Evolutionary conservation across 768 basidiomycete species (phyloP), one percentile per base, ranked within the genome.

Genomic region (Auriscalpium orientale): DNA sequence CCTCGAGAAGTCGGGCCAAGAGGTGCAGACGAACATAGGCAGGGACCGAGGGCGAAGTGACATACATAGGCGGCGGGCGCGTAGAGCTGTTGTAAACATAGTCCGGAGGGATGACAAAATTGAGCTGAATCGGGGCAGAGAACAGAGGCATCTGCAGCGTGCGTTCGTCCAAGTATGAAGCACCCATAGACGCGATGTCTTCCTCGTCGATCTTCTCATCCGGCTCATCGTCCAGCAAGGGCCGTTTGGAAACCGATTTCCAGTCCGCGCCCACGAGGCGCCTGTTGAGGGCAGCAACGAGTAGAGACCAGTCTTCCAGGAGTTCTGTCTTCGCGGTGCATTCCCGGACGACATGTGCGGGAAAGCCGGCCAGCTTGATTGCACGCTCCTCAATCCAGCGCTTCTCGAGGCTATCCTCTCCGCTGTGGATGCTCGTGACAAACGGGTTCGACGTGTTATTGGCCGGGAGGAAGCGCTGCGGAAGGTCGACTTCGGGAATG

Each of bases 401-500:
- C 54, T 71, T 79, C 66, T 84, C 84, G 46, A 94, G 68, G 59
- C 83, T 77, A 47, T 82, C 80, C 4, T 71, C 69, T 0, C 87
- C 85, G 18, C 82, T 74, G 67, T 89, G 83, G 3, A 76, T 74
- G 4, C 84, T 79, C 13, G 81, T 81, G 57, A 91, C 70, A 66
- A 91, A 89, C 1, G 88, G 73, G 61, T 82, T 78, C 0, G 86
- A 88, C 3, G 86, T 81, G 62, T 84, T 85, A n/a, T 69, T 68
- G 10, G 74, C 66, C 4, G 86, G 81, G 15, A 89, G 69, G 67
- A 91, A 91, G 28, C 80, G 79, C 50, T 75, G 66, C 0, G 95
- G 95, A 5, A 97, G 78, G 62, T 95, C 93, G 56, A 89, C 86
- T 72, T 98, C 94, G 0, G 93, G 88, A 6, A 89, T 66, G 62